These are phyloP conservation scores for Geotrichum cucujoidarum DNA, from an alignment of 1,139 yeast species.

Conservation along the genomic window DNA sequence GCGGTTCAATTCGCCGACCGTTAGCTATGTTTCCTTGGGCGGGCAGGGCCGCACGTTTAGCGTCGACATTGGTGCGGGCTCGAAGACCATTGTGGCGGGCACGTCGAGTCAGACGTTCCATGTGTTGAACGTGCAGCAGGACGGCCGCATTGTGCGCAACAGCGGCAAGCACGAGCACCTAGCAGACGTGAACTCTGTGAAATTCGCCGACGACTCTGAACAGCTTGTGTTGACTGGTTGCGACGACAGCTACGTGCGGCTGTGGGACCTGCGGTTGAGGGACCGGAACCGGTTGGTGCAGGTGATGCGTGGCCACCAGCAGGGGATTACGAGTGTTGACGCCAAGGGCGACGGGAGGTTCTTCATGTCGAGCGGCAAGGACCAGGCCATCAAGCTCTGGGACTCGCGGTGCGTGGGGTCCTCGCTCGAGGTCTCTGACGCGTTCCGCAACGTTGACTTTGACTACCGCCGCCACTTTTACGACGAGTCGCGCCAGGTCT, in stretches of 20 bases:
- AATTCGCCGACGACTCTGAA: conserved; percentile 73
- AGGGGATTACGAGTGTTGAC: conserved; percentile 39
- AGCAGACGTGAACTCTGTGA: conserved; percentile 50
- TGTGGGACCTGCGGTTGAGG: conserved; percentile 61
- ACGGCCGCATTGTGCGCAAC: not conserved
- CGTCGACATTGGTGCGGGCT: not conserved
- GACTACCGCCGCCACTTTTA: conserved; percentile 31
- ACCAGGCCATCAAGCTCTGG: conserved; percentile 36
- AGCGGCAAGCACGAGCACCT: conserved; percentile 6
- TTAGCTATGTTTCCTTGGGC: no score
- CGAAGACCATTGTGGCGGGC: not conserved
- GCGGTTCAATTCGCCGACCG: not conserved
- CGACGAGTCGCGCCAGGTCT: conserved; percentile 24
- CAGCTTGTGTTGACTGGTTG: conserved; percentile 73
- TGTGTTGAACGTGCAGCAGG: not conserved
- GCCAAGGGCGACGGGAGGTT: conserved; percentile 31
- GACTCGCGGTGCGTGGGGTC: conserved; percentile 30
- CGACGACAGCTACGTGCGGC: conserved; percentile 74
- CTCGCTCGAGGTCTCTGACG: not conserved
- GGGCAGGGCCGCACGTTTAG: not conserved
- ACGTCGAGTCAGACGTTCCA: not conserved
- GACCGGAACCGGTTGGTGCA: conserved; percentile 27
- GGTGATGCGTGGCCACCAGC: conserved; percentile 67
- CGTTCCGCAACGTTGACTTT: conserved; percentile 22
- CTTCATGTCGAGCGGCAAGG: conserved; percentile 34